Evolutionary conservation across 345 rosid species (phyloP), one percentile per base, ranked within the genome.

Genomic region (Heritiera littoralis): DNA sequence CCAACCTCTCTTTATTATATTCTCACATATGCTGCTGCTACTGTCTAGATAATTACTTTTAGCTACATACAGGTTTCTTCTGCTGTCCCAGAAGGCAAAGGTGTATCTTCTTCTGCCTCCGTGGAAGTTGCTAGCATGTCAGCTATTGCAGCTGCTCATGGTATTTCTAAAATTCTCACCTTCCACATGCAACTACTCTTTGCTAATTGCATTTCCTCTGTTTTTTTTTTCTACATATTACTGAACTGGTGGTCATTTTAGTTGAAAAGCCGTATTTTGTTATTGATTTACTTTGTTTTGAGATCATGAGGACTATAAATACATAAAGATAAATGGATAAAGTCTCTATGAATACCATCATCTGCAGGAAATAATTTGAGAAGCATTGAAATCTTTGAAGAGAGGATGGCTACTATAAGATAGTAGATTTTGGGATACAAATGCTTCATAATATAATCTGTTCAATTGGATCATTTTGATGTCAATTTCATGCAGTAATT

Each of bases 111-210:
- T 80, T 96, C 99, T 81, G 98, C 99, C 40, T 89, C 99, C 1
- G 92, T 94, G 83, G 99, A 96, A 88, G 98, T 94, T 82, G 98
- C 99, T 61, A 90, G 95, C 91, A 96, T 94, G 99, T 87, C 98
- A 51, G 98, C 98, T 69, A 83, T 94, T 79, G 99, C 94, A 86
- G 97, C 98, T 78, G 97, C 95, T 78, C 92, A 92, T 87, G 98
- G 98, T 94, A 87, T 83, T 83, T 83, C 71, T 49, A 14, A 69
- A n/a, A 45, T 13, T 41, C 65, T 28, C 38, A 10, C 30, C 41
- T 41, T 45, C 56, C 28, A 7, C 18, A 0, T 35, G 17, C 43
- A 69, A 28, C 38, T 56, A 6, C 48, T 55, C 40, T 58, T 64
- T 56, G 35, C 60, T 64, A 66, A 40, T 60, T 38, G 40, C 32